Percentiles rank a stretch among this genome's conserved stretches.
phyloP scores from a whole-genome alignment of 2,329 filamentous ascomycete species.

The Phyllosticta citrichinensis region DNA sequence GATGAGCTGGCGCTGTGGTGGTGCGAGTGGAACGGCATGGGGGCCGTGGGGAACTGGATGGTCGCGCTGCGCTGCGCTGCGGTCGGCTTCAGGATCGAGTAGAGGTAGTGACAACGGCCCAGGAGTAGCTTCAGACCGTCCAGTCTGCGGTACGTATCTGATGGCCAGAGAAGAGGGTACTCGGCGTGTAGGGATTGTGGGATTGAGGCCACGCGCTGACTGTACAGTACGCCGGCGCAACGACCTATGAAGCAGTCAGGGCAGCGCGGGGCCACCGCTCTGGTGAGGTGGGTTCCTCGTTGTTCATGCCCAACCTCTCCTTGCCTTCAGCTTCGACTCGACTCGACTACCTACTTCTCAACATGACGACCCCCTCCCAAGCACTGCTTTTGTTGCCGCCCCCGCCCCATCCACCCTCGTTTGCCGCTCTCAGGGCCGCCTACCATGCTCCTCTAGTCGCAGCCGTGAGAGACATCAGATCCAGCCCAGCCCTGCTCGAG shows the following conservation, averaged over 20 bases:
- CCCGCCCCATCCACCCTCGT: constrained; percentile 28
- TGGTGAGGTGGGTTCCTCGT: not conserved
- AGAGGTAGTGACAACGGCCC: not conserved
- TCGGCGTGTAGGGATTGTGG: not conserved
- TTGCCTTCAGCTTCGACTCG: not conserved
- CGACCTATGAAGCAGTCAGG: not conserved
- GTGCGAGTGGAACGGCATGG: constrained; percentile 29
- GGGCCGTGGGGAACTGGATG: not conserved
- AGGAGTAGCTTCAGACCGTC: no score
- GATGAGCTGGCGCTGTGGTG: constrained; percentile 20
- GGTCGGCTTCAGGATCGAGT: not conserved
- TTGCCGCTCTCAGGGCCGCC: constrained; percentile 32
- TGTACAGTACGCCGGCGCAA: constrained; percentile 1
- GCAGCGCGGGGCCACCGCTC: not conserved
- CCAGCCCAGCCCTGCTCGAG: constrained; percentile 38
- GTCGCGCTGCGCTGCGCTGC: constrained; percentile 1
- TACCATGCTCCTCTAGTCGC: constrained; percentile 33
- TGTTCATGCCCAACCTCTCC: not conserved
- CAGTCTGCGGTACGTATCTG: no score
- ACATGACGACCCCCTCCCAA: not conserved
- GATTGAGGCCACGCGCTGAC: constrained; percentile 9
- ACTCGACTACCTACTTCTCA: not conserved
- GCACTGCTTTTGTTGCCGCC: constrained; percentile 37
- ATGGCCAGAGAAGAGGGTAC: not conserved
- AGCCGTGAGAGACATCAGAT: constrained; percentile 31